A percentile compares a stretch with the other conserved stretches of the same genome.
Evolutionary conservation across 352 stramenopile species (phyloP).

Genomic region (Hyaloperonospora arabidopsidis): DNA sequence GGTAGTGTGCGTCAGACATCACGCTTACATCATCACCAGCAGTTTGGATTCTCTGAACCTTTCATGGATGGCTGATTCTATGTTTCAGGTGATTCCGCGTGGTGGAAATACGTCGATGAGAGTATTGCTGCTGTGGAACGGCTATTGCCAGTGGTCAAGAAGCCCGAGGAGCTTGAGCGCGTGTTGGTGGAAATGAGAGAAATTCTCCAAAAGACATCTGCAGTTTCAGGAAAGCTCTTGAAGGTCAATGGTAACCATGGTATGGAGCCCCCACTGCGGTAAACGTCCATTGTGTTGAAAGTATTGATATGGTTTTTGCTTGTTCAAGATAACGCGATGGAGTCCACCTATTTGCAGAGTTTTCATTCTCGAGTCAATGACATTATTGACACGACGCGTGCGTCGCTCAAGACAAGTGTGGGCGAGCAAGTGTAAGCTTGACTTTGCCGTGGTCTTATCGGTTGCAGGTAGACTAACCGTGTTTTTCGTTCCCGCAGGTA

Average conservation of each 20-base stretch:
- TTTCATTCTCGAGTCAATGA: slow-evolving; percentile 44
- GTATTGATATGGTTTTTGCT: neutral
- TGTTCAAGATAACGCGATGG: slow-evolving; percentile 6
- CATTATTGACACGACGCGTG: slow-evolving; percentile 39
- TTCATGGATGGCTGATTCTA: neutral
- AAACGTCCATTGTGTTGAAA: neutral
- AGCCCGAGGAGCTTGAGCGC: slow-evolving; percentile 50
- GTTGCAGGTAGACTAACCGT: slow-evolving; percentile 1
- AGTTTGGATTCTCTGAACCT: neutral
- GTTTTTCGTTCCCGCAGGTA: slow-evolving; percentile 20
- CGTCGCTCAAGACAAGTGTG: slow-evolving; percentile 37
- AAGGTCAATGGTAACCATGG: slow-evolving; percentile 10
- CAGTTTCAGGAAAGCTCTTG: slow-evolving; percentile 10
- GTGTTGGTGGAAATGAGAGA: slow-evolving; percentile 46
- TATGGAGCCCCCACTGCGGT: slow-evolving; percentile 1
- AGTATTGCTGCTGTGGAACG: slow-evolving; percentile 43
- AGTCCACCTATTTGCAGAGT: slow-evolving; percentile 27
- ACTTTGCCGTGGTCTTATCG: slow-evolving; percentile 1
- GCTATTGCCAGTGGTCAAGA: slow-evolving; percentile 37
- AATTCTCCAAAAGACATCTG: slow-evolving; percentile 30
- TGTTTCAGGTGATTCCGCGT: slow-evolving; percentile 29
- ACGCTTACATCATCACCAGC: no score
- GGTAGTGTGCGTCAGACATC: slow-evolving; percentile 4
- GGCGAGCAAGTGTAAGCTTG: slow-evolving; percentile 50
- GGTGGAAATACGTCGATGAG: slow-evolving; percentile 52